Base-by-base conservation (phyloP, 2,329 filamentous ascomycete genomes). In the Fusarium buharicum region DNA sequence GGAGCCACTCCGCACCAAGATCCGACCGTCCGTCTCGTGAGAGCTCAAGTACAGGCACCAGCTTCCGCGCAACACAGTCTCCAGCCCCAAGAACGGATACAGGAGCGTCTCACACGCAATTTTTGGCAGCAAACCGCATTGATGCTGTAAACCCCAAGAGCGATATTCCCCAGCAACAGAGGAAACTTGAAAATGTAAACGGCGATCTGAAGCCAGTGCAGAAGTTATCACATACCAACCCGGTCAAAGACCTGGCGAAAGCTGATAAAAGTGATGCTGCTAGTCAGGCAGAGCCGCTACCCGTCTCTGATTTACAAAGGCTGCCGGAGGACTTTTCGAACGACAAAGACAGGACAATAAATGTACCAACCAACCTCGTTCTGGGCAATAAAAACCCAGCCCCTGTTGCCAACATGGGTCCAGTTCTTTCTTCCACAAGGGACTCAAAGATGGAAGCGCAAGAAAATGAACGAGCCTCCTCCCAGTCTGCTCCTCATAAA, bases 401-500 rank as follows among this genome's bases (percentile, higher is more conserved):
- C 27, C 47, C 41, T 39, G 47, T 41, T 46, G 27, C 57, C 33
- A 33, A 30, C 17, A 49, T 51, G 50, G 40, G 28, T n/a, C 43
- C 48, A 37, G 52, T 28, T 12, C 6, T 13, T 33, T 16, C 31
- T 10, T 16, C 12, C 22, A 40, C 18, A 22, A 27, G 22, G 16
- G 28, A 31, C 27, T 18, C 31, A n/a, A 56, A 51, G 46, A 37
- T 22, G 24, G 28, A 47, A n/a, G 37, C 43, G 12, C 46, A 44
- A 24, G 50, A 36, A 31, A 33, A 34, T 37, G 47, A 34, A n/a
- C 54, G 30, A 31, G 31, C 4, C 4, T 13, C 49, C 9, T 13
- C 49, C 9, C 27, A 37, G 16, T 28, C 49, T 22, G 27, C 37
- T 20, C 11, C 44, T n/a, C 30, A 30, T 16, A 27, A 28, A 13